Percentiles rank a stretch among this genome's conserved stretches.
These are phyloP conservation scores for Nakazawaea ernobii DNA, from an alignment of 805 yeast species.

Conservation along the genomic window DNA sequence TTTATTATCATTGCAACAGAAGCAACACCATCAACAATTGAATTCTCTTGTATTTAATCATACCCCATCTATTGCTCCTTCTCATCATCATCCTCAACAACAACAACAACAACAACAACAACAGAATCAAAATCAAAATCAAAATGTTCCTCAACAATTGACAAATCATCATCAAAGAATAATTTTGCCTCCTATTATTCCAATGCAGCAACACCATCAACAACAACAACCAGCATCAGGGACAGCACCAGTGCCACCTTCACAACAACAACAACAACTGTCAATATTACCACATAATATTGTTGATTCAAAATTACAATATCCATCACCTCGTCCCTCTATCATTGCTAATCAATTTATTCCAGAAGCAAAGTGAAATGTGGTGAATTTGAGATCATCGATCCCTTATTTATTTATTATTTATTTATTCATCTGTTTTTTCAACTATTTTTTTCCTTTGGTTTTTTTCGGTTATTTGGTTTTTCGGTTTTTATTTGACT, in stretches of 20 bases:
- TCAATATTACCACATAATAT: not conserved
- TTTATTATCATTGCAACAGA: not conserved
- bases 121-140: not conserved
- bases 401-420: no score
- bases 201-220: conserved; percentile 1
- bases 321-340: not conserved
- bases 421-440: no score
- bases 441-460: no score
- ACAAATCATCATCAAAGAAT: not conserved
- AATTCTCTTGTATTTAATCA: not conserved
- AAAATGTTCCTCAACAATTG: not conserved
- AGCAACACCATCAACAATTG: conserved; percentile 1
- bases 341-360: not conserved
- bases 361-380: no score
- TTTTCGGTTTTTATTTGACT: no score
- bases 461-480: no score
- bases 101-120: conserved; percentile 1
- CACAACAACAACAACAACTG: not conserved
- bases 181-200: conserved; percentile 1
- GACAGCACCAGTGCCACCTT: no score
- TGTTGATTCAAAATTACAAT: not conserved
- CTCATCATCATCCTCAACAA: not conserved
- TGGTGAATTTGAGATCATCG: no score
- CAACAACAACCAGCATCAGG: not conserved
- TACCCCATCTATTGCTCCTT: not conserved